Evolutionary conservation across 495 filamentous ascomycete species (phyloP).

Genomic region (Antarctomyces pellizariae): DNA sequence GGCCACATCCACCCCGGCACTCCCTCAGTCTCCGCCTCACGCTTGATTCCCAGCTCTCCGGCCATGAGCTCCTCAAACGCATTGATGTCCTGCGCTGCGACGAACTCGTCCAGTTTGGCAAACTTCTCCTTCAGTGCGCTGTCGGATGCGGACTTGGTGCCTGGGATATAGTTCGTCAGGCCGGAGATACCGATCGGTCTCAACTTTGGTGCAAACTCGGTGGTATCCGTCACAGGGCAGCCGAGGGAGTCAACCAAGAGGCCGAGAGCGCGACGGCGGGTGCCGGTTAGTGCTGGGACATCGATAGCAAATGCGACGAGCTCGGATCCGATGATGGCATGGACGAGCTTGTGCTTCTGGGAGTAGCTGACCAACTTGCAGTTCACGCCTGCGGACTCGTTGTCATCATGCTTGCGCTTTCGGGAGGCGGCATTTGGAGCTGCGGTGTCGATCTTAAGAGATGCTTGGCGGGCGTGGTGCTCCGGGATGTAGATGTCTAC

Average conservation of each 20-base stretch:
- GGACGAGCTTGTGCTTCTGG: conserved; percentile 33
- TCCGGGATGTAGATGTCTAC: conserved; percentile 38
- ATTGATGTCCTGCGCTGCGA: conserved; percentile 18
- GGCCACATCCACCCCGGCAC: conserved; percentile 18
- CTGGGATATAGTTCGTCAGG: conserved; percentile 5
- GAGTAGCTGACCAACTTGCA: conserved; percentile 34
- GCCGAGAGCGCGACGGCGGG: conserved; percentile 39
- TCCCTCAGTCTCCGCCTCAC: conserved; percentile 1
- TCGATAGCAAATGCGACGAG: conserved; percentile 41
- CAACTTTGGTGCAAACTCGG: too few relatives aligned
- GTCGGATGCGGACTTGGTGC: conserved; percentile 2
- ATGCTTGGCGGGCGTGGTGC: conserved; percentile 38
- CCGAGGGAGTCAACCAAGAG: conserved; percentile 50
- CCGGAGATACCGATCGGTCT: too few relatives aligned
- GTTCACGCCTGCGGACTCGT: conserved; percentile 5
- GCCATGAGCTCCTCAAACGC: conserved; percentile 31
- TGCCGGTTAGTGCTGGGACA: conserved; percentile 28
- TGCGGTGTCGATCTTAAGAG: conserved; percentile 18
- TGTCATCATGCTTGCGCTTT: conserved; percentile 6
- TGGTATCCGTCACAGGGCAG: conserved; percentile 13
- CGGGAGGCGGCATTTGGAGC: conserved; percentile 3
- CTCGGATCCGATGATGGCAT: conserved; percentile 30
- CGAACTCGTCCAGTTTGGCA: conserved; percentile 21
- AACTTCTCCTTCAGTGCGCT: neutral
- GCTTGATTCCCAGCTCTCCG: neutral